Evolutionary conservation across 306 rosid genomes (phyloP).

Genomic region (Purshia tridentata): DNA sequence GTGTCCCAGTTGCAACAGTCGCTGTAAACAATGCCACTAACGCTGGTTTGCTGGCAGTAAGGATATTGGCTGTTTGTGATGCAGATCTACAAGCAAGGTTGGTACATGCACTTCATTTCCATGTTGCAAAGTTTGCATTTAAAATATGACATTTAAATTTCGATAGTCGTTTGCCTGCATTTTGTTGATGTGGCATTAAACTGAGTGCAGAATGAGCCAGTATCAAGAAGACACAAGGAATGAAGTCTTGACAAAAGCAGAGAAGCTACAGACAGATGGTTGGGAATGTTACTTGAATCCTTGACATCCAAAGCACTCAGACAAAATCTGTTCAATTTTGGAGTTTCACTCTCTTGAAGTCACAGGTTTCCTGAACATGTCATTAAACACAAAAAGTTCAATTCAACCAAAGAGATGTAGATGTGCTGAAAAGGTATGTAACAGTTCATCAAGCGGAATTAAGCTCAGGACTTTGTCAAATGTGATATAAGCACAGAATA

Average conservation of each 20-base stretch:
- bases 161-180: neutral
- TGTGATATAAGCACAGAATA: too few species aligned
- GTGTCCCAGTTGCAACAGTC: constrained; percentile 86
- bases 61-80: constrained; percentile 52
- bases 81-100: constrained; percentile 59
- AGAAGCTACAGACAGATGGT: constrained; percentile 57
- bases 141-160: neutral
- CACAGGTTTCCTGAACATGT: neutral
- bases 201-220: constrained; percentile 61
- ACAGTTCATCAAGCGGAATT: neutral
- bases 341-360: constrained; percentile 1
- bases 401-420: neutral
- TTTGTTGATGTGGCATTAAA: constrained; percentile 15
- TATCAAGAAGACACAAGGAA: constrained; percentile 67
- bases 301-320: constrained; percentile 17
- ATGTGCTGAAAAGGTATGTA: neutral
- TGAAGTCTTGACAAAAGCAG: constrained; percentile 62
- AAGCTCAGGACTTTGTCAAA: too few species aligned
- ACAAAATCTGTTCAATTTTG: neutral
- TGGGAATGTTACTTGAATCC: constrained; percentile 55
- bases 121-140: neutral
- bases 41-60: constrained; percentile 69
- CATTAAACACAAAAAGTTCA: neutral
- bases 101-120: constrained; percentile 3
- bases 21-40: constrained; percentile 83